phyloP scores from a whole-genome alignment of 371 early-diverging fungal genomes.

The Mucor circinelloides region DNA sequence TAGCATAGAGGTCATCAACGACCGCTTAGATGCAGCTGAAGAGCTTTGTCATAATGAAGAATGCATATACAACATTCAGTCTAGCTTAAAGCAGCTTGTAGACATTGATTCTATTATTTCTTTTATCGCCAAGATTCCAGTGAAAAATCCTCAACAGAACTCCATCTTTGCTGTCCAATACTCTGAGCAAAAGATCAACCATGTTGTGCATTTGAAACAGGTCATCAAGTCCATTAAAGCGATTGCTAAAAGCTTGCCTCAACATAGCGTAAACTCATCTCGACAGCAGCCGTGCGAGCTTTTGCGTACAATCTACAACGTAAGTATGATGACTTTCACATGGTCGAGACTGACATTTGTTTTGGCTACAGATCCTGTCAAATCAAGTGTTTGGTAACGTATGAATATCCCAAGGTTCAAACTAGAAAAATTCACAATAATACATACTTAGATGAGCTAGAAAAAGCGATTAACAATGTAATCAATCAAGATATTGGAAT shows the following conservation, averaged over 20 bases:
- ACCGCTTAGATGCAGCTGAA: slow-evolving; percentile 60
- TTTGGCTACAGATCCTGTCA: slow-evolving; percentile 29
- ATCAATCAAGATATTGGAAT: slow-evolving; percentile 71
- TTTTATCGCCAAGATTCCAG: slow-evolving; percentile 27
- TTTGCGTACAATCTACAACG: slow-evolving; percentile 18
- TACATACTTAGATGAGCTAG: slow-evolving; percentile 35
- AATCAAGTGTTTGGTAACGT: slow-evolving; percentile 26
- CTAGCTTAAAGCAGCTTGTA: slow-evolving; percentile 24
- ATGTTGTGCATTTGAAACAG: slow-evolving; percentile 71
- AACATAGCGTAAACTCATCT: not conserved
- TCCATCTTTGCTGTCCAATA: slow-evolving; percentile 47
- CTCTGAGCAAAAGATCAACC: slow-evolving; percentile 74
- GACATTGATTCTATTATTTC: slow-evolving; percentile 39
- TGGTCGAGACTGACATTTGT: not conserved
- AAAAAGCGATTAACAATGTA: slow-evolving; percentile 46
- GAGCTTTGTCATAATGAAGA: slow-evolving; percentile 37
- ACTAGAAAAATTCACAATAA: too few species aligned
- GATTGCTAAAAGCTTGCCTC: slow-evolving; percentile 37
- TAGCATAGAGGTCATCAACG: slow-evolving; percentile 34
- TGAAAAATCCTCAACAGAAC: slow-evolving; percentile 21
- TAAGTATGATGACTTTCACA: not conserved
- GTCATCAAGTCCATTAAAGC: slow-evolving; percentile 45
- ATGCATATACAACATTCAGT: slow-evolving; percentile 39
- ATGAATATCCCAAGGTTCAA: too few species aligned
- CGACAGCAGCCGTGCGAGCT: not conserved